Percentiles rank a stretch among this genome's conserved stretches.
These are phyloP conservation scores for Solanum habrochaites DNA, from an alignment of 257 asterid genomes.

Conservation along the genomic window DNA sequence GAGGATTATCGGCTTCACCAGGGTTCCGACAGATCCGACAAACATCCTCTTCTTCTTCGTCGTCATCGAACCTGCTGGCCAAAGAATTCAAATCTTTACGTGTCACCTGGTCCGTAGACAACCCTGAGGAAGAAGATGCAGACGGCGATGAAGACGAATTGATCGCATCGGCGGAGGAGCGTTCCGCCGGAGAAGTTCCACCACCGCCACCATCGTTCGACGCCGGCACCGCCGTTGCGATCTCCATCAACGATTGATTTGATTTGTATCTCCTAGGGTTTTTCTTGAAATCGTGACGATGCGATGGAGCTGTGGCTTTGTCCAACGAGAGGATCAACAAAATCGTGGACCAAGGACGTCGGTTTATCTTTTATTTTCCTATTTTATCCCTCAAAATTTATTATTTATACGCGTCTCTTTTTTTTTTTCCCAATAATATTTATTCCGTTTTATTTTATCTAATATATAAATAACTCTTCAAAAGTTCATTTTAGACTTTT, in stretches of 20 bases:
- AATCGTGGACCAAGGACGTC: not conserved
- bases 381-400: not conserved
- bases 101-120: constrained; percentile 22
- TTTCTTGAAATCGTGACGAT: constrained; percentile 6
- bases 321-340: not conserved
- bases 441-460: not conserved
- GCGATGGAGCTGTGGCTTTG: not conserved
- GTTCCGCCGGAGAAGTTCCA: constrained; percentile 10
- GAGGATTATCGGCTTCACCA: constrained; percentile 83
- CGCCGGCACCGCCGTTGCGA: constrained; percentile 54
- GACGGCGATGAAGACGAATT: constrained; percentile 9
- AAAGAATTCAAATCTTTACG: not conserved
- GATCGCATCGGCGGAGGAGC: not conserved
- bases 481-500: no score
- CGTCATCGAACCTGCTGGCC: constrained; percentile 48
- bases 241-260: constrained; percentile 62
- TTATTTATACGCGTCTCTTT: not conserved
- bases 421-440: not conserved
- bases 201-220: constrained; percentile 16
- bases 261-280: constrained; percentile 31
- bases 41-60: constrained; percentile 89
- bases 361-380: not conserved
- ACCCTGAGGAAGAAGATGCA: constrained; percentile 19
- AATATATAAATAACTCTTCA: no score
- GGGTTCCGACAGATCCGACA: constrained; percentile 98